These are phyloP conservation scores for Rubus parviflorus DNA, from an alignment of 306 rosid species.

Conservation along the genomic window DNA sequence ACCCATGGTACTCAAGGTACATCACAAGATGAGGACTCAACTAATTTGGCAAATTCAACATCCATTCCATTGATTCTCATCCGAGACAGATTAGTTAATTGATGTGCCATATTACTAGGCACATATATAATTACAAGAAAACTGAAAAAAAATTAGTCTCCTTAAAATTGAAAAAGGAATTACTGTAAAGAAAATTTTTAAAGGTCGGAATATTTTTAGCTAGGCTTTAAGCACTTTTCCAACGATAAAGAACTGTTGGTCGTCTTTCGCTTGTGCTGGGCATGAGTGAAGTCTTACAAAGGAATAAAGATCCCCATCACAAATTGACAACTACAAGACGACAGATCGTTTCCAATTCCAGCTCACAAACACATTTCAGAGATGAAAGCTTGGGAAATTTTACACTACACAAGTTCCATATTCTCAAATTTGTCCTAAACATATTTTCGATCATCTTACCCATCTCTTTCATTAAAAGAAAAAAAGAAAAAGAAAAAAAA, in stretches of 20 bases:
- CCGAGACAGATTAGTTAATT: too few relatives aligned
- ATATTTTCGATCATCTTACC: background rate
- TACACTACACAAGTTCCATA: background rate
- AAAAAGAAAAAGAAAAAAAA: background rate
- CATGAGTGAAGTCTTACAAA: conserved; percentile 1
- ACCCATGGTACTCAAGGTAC: too few relatives aligned
- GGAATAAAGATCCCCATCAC: background rate
- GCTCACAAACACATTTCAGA: background rate
- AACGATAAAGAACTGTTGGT: background rate
- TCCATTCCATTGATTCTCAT: too few relatives aligned
- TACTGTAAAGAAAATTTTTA: too few relatives aligned
- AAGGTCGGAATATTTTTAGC: too few relatives aligned
- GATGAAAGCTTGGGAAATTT: background rate
- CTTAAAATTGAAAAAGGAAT: too few relatives aligned
- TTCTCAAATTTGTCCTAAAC: background rate
- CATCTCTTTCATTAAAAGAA: background rate
- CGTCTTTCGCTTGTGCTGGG: conserved; percentile 3
- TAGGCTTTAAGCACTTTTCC: too few relatives aligned
- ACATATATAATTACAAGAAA: too few relatives aligned
- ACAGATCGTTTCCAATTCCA: conserved; percentile 7
- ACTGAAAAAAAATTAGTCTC: too few relatives aligned
- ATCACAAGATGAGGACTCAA: too few relatives aligned
- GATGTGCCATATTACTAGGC: too few relatives aligned
- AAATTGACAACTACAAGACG: background rate
- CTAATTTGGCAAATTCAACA: too few relatives aligned